Evolutionary conservation across 805 yeast genomes (phyloP), one percentile per base, ranked within the genome.

Genomic region (Candida takata): DNA sequence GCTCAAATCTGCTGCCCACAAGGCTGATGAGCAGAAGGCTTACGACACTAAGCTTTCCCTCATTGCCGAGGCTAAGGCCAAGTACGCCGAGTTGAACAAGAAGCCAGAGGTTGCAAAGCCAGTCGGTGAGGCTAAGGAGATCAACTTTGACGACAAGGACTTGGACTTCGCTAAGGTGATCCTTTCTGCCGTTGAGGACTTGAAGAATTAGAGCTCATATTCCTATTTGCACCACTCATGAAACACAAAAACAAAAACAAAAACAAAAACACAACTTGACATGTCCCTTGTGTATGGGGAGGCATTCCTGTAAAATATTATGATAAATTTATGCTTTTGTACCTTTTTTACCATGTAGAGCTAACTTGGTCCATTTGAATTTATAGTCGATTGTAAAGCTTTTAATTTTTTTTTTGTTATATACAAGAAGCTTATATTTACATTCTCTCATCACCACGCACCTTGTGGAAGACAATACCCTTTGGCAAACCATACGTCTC

Each of bases 101-200:
- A 62, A 61, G 38, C 65, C 70, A 42, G 67, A 67, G 35, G 61
- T 59, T 26, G 69, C 43, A 16, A 39, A 26, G 12, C 29, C 39
- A 21, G 36, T 31, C 12, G 24, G 38, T 21, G 55, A 59, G 16
- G 49, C 63, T 30, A 67, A 71, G 35, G 72, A 74, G 36, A 60
- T 79, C 48, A 73, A 88, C 65, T 70, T 87, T 59, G 90, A 85
- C 54, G 95, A 87, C 64, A 92, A 95, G 48, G 82, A 87, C 67
- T 74, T 86, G 61, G 97, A 88, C 61, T 73, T 83, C 52, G 96
- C 76, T 36, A 65, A 68, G 46, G 82, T 76, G 33, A 74, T 82
- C 52, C 70, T 79, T 57, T 68, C 76, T 34, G 77, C 81, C 51
- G 71, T 82, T 47, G 79, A 74, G 50, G 71, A 74, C 38, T 55